Evolutionary conservation across 768 basidiomycete genomes (phyloP), one percentile per base, ranked within the genome.

Genomic region (Trametes punicea): DNA sequence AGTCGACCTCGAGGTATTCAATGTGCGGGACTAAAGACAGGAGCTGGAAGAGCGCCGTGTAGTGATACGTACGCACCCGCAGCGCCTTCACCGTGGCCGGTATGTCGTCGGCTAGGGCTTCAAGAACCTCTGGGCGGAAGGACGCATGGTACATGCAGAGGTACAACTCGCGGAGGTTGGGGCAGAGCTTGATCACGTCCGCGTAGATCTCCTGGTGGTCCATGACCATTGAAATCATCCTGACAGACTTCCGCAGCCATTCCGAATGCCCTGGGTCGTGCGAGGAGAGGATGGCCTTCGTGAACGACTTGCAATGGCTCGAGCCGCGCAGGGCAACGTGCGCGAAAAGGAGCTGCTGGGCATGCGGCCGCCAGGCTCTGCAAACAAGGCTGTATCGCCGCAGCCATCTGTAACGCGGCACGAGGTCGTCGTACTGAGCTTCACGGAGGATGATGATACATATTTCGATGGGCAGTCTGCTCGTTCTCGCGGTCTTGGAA

Each of bases 1-100:
- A 49, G 55, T 56, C 55, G n/a, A 56, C 33, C 47, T 56, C 47
- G 41, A 56, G 47, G 48, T 34, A 56, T 42, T 56, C 47, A 29
- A 50, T 26, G 34, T 33, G 36, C 20, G 40, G 47, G 48, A 45
- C 34, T 3, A 50, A 41, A 8, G 31, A 21, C 23, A 56, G 55
- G 6, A 56, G 55, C 47, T 56, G 55, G 48, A 45, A 56, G 47
- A 56, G 55, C 26, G 55, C 48, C 16, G 40, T 20, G 47, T 27
- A 44, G 33, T 56, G 55, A 48, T 56, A 44, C 47, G 48, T 21
- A 23, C 55, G 55, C 25, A 56, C 55, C 16, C 48, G 55, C 33
- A 56, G 47, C 20, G 55, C 42, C 11, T 46, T 38, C 5, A 56
- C 26, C 18, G 47, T 29, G 16, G 13, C n/a, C 26, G 53, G 45